phyloP scores from a whole-genome alignment of 768 basidiomycete species.

The Gloeostereum incarnatum region DNA sequence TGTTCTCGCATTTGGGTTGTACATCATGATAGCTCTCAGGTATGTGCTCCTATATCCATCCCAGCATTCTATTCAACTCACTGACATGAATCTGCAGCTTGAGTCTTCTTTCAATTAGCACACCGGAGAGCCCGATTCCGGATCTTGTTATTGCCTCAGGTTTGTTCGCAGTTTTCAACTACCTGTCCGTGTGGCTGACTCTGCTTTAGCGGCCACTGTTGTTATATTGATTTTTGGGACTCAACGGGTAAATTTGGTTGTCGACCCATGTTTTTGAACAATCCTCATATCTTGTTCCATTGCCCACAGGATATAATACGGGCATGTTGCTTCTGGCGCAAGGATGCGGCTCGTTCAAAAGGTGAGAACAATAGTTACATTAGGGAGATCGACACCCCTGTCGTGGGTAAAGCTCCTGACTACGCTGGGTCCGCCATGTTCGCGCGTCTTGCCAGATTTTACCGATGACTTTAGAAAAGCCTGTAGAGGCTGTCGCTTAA shows the following conservation, averaged over 20 bases:
- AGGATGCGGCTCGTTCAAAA: too few species aligned
- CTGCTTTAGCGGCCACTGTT: slow-evolving; percentile 27
- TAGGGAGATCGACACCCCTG: too few species aligned
- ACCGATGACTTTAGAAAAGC: too few species aligned
- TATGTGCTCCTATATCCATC: slow-evolving; percentile 9
- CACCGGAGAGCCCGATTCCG: slow-evolving; percentile 34
- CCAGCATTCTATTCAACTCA: neutral
- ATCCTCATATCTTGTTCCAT: too few species aligned
- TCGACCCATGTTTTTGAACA: too few species aligned
- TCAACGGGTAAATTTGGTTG: slow-evolving; percentile 31
- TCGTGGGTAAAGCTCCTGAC: too few species aligned
- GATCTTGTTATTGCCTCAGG: slow-evolving; percentile 38
- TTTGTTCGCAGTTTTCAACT: slow-evolving; percentile 12
- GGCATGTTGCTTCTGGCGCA: too few species aligned
- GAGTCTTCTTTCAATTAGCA: slow-evolving; percentile 33
- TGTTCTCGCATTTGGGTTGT: slow-evolving; percentile 34
- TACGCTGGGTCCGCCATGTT: too few species aligned
- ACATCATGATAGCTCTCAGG: slow-evolving; percentile 32
- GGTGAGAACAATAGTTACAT: too few species aligned
- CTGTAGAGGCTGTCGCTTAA: too few species aligned
- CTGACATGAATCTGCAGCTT: slow-evolving; percentile 18
- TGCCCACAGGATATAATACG: too few species aligned
- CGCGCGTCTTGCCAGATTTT: too few species aligned
- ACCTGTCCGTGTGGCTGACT: neutral
- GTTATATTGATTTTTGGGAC: slow-evolving; percentile 38